A percentile compares a stretch with the other conserved stretches of the same genome.
phyloP scores from a whole-genome alignment of 805 yeast genomes.

The Spathaspora gorwiae region DNA sequence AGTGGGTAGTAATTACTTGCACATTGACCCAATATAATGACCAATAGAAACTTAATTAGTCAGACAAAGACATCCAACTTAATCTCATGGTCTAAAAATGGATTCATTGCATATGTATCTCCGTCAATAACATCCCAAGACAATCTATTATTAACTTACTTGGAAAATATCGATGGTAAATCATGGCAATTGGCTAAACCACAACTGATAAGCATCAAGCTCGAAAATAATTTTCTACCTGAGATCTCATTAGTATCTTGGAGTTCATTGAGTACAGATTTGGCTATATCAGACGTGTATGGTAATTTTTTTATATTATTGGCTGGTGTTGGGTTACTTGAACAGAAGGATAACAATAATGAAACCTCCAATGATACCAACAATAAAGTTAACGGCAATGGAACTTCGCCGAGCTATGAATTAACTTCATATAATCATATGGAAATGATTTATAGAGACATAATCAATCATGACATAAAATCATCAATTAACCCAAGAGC shows the following conservation, averaged over 20 bases:
- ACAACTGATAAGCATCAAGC: conserved; percentile 28
- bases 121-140: conserved; percentile 16
- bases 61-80: conserved; percentile 7
- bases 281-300: conserved; percentile 69
- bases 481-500: conserved; percentile 11
- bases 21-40: neutral
- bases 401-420: conserved; percentile 37
- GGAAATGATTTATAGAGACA: conserved; percentile 48
- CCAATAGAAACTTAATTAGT: conserved; percentile 1
- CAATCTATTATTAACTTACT: conserved; percentile 54
- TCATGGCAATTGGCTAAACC: conserved; percentile 74
- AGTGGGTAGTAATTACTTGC: too few species aligned
- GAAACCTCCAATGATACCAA: conserved; percentile 14
- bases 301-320: conserved; percentile 52
- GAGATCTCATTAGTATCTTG: conserved; percentile 53
- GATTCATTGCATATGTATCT: conserved; percentile 71
- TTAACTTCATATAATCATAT: conserved; percentile 41
- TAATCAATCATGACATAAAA: conserved; percentile 11
- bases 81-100: conserved; percentile 79
- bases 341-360: conserved; percentile 16
- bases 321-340: conserved; percentile 39
- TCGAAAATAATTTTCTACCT: conserved; percentile 21
- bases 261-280: conserved; percentile 75
- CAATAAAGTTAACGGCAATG: conserved; percentile 4
- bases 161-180: conserved; percentile 71